phyloP scores from a whole-genome alignment of 305 asterid genomes.

The Fraxinus sp. region DNA sequence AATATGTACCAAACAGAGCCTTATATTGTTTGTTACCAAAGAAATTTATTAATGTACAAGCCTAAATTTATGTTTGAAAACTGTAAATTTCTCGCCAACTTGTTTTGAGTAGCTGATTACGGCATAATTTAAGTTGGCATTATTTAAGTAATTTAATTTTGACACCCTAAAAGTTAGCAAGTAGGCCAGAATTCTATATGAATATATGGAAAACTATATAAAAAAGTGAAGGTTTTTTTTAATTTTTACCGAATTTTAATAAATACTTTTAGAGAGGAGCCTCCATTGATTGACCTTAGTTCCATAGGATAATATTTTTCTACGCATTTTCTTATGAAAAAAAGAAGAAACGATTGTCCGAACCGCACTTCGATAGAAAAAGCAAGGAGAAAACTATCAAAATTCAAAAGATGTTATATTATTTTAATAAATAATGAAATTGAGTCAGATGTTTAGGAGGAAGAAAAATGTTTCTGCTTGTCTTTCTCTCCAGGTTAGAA shows the following conservation, averaged over 20 bases:
- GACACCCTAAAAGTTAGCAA: conserved; percentile 52
- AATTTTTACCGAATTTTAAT: too few relatives aligned
- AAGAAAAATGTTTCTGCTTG: conserved; percentile 64
- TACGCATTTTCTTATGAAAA: conserved; percentile 1
- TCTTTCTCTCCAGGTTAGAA: conserved; percentile 58
- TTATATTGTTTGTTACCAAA: too few relatives aligned
- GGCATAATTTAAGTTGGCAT: conserved; percentile 37
- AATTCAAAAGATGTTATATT: conserved; percentile 36
- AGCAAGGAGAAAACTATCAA: conserved; percentile 63
- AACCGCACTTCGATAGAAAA: conserved; percentile 62
- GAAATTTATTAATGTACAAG: too few relatives aligned
- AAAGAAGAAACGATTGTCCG: conserved; percentile 41
- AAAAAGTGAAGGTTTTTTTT: conserved; percentile 25
- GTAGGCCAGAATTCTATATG: conserved; percentile 26
- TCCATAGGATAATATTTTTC: conserved; percentile 36
- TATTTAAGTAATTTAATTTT: conserved; percentile 31
- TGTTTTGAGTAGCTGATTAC: conserved; percentile 31
- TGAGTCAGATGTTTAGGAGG: conserved; percentile 64
- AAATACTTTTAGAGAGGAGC: conserved; percentile 31
- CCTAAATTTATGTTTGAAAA: too few relatives aligned
- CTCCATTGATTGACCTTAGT: conserved; percentile 63
- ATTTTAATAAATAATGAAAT: conserved; percentile 28
- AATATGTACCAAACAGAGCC: too few relatives aligned
- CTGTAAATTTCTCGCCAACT: conserved; percentile 24
- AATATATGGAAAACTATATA: neutral